phyloP scores from a whole-genome alignment of 2,329 filamentous ascomycete species.

The Trichoderma polysporum region DNA sequence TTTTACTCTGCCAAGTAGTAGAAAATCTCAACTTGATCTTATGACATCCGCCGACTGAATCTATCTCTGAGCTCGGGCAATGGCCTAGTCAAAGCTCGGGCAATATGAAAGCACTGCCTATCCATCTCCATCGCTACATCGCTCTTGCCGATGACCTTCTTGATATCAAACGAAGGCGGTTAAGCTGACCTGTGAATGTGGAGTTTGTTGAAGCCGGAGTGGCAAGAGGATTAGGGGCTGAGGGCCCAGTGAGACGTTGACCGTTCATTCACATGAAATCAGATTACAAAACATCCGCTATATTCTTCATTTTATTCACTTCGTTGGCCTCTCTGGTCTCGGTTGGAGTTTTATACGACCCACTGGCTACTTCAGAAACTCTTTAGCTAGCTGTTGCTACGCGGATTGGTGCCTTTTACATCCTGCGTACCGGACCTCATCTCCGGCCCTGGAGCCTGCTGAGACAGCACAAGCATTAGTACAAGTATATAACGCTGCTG shows the following conservation, averaged over 20 bases:
- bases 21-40: not conserved
- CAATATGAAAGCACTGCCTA: not conserved
- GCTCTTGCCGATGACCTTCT: not conserved
- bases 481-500: not conserved
- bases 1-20: not conserved
- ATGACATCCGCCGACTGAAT: not conserved
- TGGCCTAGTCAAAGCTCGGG: not conserved
- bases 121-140: not conserved
- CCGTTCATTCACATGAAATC: not conserved
- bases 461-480: not conserved
- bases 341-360: not conserved
- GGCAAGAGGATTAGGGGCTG: not conserved
- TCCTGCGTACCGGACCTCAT: conserved; percentile 4
- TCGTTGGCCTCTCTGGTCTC: not conserved
- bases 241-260: not conserved
- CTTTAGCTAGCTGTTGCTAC: not conserved
- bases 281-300: not conserved
- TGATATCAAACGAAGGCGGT: not conserved
- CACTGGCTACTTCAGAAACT: not conserved
- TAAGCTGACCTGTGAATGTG: not conserved
- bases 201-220: not conserved
- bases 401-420: not conserved
- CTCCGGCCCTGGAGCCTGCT: not conserved
- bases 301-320: not conserved
- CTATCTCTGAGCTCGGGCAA: too few relatives aligned